phyloP scores from a whole-genome alignment of 257 asterid species.

The Marsdenia floribunda region DNA sequence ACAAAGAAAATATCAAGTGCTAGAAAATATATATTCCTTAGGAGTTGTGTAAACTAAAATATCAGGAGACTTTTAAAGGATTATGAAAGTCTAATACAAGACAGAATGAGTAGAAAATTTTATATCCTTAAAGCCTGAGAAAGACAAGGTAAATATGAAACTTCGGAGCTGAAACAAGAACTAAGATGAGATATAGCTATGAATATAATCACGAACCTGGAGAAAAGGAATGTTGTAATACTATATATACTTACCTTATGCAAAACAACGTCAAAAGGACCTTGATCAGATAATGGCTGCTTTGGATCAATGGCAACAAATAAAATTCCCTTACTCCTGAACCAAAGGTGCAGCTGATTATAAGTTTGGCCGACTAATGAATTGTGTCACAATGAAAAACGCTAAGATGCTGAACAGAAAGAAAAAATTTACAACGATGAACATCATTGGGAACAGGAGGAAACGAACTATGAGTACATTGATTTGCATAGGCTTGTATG shows the following conservation, averaged over 20 bases:
- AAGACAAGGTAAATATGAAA: background rate
- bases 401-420: background rate
- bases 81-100: background rate
- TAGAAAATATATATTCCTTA: background rate
- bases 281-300: constrained; percentile 80
- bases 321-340: constrained; percentile 75
- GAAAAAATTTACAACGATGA: background rate
- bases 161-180: background rate
- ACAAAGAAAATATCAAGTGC: background rate
- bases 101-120: background rate
- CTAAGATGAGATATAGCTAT: background rate
- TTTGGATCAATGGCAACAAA: constrained; percentile 78
- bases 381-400: background rate
- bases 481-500: background rate
- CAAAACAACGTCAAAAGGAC: constrained; percentile 88
- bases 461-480: background rate
- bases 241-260: constrained; percentile 59
- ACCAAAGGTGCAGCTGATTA: constrained; percentile 3
- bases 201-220: background rate
- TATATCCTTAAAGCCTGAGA: background rate
- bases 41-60: background rate
- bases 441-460: background rate
- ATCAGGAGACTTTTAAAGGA: background rate
- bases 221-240: background rate
- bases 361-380: constrained; percentile 2